Evolutionary conservation across 768 basidiomycete genomes (phyloP), one percentile per base, ranked within the genome.

Genomic region (Kwoniella sp.): DNA sequence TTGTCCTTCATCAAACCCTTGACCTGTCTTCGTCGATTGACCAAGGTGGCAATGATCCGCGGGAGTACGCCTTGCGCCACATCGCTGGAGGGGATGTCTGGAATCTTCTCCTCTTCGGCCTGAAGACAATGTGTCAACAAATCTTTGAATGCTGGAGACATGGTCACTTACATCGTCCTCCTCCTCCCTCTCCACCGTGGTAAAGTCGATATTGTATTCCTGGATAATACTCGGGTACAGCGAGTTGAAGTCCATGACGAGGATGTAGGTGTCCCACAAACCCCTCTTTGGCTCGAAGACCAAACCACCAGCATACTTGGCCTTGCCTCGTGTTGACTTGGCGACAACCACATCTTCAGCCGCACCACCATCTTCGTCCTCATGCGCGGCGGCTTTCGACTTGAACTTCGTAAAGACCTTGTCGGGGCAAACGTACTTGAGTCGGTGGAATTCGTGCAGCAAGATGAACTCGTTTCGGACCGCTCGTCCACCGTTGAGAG

Each of bases 171-270:
- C 53, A 76, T 86, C 66, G 82, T 82, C 52, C 33, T 79, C 78
- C 22, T 83, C 83, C 7, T 80, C 78, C 48, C 81, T 81, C 38
- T 89, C 87, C 17, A 98, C 85, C 0, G 95, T 99, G 9, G 95
- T 98, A 67, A 98, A 98, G 76, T 98, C 95, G 62, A 99, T 98
- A 72, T 99, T 98, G 71, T 88, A 99, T 78, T 99, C 95, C 69
- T 98, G 95, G 41, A 99, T 99, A 78, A 99, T 99, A 73, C 88
- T 91, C 5, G 95, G 95, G 71, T 99, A 99, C 50, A 99, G 79
- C 56, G 91, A 95, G 76, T 99, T 99, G 84, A 98, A 99, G 74
- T 99, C 95, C 95, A 99, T 99, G 75, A 99, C 95, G 15, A 99
- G 80, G 74, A 98, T 87, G 70, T 80, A 95, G 64, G 85, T 92